A percentile compares a stretch with the other conserved stretches of the same genome.
These are phyloP conservation scores for Naganishia antarctica DNA, from an alignment of 768 basidiomycete species.

Conservation along the genomic window DNA sequence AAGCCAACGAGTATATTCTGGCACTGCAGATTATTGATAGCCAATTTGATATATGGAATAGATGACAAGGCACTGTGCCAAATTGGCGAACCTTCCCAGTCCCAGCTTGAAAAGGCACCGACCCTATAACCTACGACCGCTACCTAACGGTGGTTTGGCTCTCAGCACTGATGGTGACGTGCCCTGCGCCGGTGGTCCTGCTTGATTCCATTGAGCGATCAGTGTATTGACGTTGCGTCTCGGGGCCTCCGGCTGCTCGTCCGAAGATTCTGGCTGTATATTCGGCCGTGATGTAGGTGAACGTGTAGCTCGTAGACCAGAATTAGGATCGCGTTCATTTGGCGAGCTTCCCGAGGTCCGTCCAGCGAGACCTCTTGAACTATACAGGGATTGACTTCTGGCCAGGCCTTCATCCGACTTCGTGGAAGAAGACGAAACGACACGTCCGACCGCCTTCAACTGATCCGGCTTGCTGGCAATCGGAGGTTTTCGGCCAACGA, in stretches of 20 bases:
- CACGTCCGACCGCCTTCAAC: background rate
- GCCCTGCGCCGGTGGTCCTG: slow-evolving; percentile 24
- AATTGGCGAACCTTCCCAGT: no score
- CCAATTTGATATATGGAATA: no score
- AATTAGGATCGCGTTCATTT: background rate
- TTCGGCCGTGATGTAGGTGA: background rate
- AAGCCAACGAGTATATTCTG: no score
- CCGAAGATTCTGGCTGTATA: background rate
- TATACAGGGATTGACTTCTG: slow-evolving; percentile 12
- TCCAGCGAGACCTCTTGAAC: background rate
- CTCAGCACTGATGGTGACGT: slow-evolving; percentile 1
- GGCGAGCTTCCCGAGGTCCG: background rate
- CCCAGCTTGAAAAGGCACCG: no score
- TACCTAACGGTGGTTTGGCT: slow-evolving; percentile 13
- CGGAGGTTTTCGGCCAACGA: background rate
- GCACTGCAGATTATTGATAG: no score
- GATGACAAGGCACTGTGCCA: no score
- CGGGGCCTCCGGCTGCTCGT: background rate
- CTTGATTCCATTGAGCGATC: slow-evolving; percentile 47
- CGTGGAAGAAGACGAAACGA: background rate
- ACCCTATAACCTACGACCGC: slow-evolving; percentile 21
- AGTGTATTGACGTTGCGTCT: slow-evolving; percentile 39
- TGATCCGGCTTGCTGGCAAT: slow-evolving; percentile 21
- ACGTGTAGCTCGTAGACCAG: background rate
- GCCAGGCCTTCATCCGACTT: background rate